Conservation (phyloP, 2,329 filamentous ascomycete genomes). For the Pseudomassariella vexata region DNA sequence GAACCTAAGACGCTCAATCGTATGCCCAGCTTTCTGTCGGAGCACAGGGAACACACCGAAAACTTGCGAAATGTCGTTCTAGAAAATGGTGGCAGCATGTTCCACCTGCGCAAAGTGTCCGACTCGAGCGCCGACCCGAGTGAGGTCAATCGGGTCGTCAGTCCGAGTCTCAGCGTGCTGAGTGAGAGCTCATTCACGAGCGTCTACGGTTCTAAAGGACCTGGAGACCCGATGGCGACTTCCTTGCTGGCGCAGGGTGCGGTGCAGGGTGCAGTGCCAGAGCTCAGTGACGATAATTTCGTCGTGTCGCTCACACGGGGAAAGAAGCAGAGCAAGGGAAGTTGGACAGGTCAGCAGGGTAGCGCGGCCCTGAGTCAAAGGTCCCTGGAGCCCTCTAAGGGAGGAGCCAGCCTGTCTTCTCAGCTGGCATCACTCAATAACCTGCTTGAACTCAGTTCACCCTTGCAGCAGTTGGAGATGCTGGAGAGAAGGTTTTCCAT, state of each 20-base stretch:
- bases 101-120: conserved; percentile 42
- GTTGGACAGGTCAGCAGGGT: conserved; percentile 14
- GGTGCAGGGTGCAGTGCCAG: conserved; percentile 7
- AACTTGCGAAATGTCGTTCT: conserved; percentile 57
- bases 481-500: conserved; percentile 25
- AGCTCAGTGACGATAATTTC: conserved; percentile 16
- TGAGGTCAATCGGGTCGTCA: conserved; percentile 36
- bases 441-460: conserved; percentile 39
- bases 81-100: conserved; percentile 39
- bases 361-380: conserved; percentile 15
- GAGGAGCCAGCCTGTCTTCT: conserved; percentile 20
- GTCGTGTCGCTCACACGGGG: conserved; percentile 15
- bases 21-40: conserved; percentile 62
- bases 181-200: conserved; percentile 65
- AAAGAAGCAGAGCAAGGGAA: conserved; percentile 9
- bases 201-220: conserved; percentile 48
- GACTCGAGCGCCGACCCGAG: conserved; percentile 33
- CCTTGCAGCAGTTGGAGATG: conserved; percentile 45
- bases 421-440: conserved; percentile 41
- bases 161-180: conserved; percentile 57
- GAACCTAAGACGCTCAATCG: conserved; percentile 39
- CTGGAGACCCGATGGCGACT: too few relatives aligned
- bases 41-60: conserved; percentile 52
- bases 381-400: conserved; percentile 24
- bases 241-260: background rate